These are phyloP conservation scores for Collariella sp. DNA, from an alignment of 495 filamentous ascomycete genomes.

Conservation along the genomic window DNA sequence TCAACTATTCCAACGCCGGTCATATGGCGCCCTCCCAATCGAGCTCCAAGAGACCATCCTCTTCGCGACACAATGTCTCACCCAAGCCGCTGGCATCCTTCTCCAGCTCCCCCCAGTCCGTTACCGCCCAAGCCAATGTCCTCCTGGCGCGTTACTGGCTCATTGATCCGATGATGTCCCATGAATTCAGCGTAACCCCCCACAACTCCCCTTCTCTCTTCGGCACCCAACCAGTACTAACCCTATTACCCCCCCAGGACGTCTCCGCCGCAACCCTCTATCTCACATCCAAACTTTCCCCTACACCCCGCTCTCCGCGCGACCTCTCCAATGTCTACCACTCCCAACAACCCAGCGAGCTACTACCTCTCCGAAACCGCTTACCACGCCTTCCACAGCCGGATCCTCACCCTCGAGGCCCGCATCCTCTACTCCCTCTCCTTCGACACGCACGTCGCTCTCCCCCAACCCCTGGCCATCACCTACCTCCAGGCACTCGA, in stretches of 20 bases:
- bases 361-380: constrained; percentile 68
- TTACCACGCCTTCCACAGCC: constrained; percentile 54
- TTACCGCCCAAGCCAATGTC: constrained; percentile 84
- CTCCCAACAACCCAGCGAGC: constrained; percentile 45
- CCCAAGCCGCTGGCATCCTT: constrained; percentile 80
- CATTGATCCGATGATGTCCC: constrained; percentile 36
- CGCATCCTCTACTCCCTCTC: constrained; percentile 64
- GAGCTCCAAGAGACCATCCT: constrained; percentile 69
- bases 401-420: constrained; percentile 62
- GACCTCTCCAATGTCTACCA: constrained; percentile 76
- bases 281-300: constrained; percentile 75
- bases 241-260: constrained; percentile 42
- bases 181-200: constrained; percentile 41
- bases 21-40: constrained; percentile 57
- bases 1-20: constrained; percentile 53
- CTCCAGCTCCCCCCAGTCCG: constrained; percentile 79
- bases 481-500: constrained; percentile 90
- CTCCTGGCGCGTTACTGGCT: constrained; percentile 83
- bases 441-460: constrained; percentile 73
- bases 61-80: constrained; percentile 63
- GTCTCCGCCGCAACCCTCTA: constrained; percentile 75
- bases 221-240: constrained; percentile 11
- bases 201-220: background rate
- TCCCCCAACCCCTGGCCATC: constrained; percentile 81
- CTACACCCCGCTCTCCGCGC: constrained; percentile 64